Evolutionary conservation across 2,329 filamentous ascomycete genomes (phyloP).

Genomic region (Cladosporium sp.): DNA sequence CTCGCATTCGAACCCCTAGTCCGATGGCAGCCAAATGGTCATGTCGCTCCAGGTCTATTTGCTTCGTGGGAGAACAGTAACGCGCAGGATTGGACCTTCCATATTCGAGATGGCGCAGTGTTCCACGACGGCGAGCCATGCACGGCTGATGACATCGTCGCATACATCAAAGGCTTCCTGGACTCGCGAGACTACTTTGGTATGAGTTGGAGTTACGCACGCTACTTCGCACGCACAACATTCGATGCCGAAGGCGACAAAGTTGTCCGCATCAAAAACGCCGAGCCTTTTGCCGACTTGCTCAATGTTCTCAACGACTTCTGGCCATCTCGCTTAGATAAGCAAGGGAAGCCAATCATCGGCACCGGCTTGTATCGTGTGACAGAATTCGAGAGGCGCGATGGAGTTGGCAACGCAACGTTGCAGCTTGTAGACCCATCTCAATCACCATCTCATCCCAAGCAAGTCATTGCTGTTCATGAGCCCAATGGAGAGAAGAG

Average conservation of each 20-base stretch:
- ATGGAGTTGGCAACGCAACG: conserved; percentile 19
- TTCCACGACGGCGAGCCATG: conserved; percentile 21
- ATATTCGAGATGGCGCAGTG: conserved; percentile 17
- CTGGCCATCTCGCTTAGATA: conserved; percentile 20
- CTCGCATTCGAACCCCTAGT: conserved; percentile 21
- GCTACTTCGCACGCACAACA: conserved; percentile 20
- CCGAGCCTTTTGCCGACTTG: conserved; percentile 18
- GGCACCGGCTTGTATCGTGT: conserved; percentile 23
- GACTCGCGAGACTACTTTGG: conserved; percentile 24
- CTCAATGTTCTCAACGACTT: conserved; percentile 22
- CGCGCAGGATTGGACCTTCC: conserved; percentile 17
- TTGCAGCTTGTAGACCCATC: conserved; percentile 18
- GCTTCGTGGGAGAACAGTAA: conserved; percentile 15
- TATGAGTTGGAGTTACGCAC: conserved; percentile 23
- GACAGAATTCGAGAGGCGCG: conserved; percentile 14
- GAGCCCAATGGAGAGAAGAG: conserved; percentile 20
- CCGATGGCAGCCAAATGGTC: conserved; percentile 20
- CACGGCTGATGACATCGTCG: conserved; percentile 9
- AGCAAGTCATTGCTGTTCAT: conserved; percentile 18
- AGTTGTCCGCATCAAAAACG: conserved; percentile 17
- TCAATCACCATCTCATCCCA: background rate
- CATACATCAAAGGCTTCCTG: conserved; percentile 20
- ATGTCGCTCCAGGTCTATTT: conserved; percentile 20
- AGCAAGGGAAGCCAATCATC: conserved; percentile 18
- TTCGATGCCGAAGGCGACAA: conserved; percentile 15